Percentiles rank a stretch among this genome's conserved stretches.
phyloP scores from a whole-genome alignment of 1,284 basidiomycete species.

The Pseudozyma thailandica region DNA sequence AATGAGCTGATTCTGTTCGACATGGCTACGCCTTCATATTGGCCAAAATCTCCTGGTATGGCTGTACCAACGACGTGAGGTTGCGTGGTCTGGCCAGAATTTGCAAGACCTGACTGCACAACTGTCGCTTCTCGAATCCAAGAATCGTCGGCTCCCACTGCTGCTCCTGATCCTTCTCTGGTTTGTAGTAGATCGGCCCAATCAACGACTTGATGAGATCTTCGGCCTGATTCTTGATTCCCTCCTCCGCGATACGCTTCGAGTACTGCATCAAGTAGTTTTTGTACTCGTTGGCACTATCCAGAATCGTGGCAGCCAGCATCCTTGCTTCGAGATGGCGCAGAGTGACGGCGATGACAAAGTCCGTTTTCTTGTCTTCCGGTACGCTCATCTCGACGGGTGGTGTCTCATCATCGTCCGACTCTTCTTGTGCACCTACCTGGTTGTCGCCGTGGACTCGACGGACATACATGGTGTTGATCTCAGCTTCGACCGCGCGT shows the following conservation, averaged over 20 bases:
- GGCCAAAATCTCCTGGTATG: conserved; percentile 49
- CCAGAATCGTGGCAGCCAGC: conserved; percentile 58
- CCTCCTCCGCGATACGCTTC: conserved; percentile 60
- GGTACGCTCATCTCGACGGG: conserved; percentile 46
- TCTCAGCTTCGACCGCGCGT: conserved; percentile 56
- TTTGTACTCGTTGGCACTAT: conserved; percentile 61
- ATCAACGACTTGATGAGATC: conserved; percentile 61
- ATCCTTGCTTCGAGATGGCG: conserved; percentile 65
- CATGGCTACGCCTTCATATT: conserved; percentile 33
- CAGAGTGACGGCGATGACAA: conserved; percentile 52
- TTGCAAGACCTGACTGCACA: conserved; percentile 46
- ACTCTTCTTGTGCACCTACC: conserved; percentile 35
- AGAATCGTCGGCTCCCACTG: conserved; percentile 42
- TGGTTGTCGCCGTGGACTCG: conserved; percentile 40
- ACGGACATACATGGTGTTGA: conserved; percentile 55
- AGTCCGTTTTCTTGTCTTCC: conserved; percentile 46
- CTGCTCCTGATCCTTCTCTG: conserved; percentile 34
- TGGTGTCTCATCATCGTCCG: conserved; percentile 29
- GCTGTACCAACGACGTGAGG: conserved; percentile 42
- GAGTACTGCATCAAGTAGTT: conserved; percentile 55
- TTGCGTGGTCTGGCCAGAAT: conserved; percentile 46
- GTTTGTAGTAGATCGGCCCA: conserved; percentile 63
- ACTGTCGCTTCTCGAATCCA: conserved; percentile 43
- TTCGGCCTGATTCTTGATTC: conserved; percentile 61
- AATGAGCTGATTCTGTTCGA: too few species aligned